phyloP scores from a whole-genome alignment of 192 early-diverging fungal genomes.

The Spizellomyces punctatus region DNA sequence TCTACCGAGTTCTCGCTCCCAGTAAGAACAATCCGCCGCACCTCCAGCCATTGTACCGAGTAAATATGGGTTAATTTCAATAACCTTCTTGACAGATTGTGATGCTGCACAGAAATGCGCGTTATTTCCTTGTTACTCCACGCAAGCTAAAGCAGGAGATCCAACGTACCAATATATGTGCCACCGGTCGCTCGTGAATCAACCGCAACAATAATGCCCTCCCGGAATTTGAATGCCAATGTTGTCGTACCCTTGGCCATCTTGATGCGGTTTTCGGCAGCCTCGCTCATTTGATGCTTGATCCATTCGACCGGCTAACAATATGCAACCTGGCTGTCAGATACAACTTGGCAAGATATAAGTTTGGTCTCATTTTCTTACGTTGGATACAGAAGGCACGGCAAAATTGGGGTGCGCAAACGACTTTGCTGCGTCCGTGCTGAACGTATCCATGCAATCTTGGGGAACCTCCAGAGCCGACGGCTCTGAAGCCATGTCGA shows the following conservation, averaged over 20 bases:
- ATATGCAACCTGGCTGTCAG: background rate
- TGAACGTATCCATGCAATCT: conserved; percentile 10
- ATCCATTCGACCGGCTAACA: conserved; percentile 83
- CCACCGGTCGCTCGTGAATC: conserved; percentile 97
- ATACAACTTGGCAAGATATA: background rate
- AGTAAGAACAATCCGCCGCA: conserved; percentile 97
- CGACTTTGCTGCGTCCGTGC: conserved; percentile 16
- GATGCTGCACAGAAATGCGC: conserved; percentile 59
- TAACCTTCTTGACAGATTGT: conserved; percentile 96
- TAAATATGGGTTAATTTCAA: conserved; percentile 98
- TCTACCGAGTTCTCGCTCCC: conserved; percentile 96
- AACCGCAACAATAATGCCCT: conserved; percentile 91
- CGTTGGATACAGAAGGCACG: conserved; percentile 40
- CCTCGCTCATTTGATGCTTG: conserved; percentile 71
- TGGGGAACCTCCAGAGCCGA: background rate
- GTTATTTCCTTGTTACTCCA: background rate
- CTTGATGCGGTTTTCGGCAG: conserved; percentile 80
- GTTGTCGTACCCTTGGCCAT: conserved; percentile 98
- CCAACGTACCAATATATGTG: conserved; percentile 74
- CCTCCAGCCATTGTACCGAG: conserved; percentile 99
- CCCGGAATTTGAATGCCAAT: conserved; percentile 94
- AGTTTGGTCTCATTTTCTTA: background rate
- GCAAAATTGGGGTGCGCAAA: conserved; percentile 42
- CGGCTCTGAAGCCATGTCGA: conserved; percentile 24
- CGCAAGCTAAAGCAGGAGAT: background rate